Base-by-base conservation (phyloP, 768 basidiomycete species). In the Leccinum obscurum region DNA sequence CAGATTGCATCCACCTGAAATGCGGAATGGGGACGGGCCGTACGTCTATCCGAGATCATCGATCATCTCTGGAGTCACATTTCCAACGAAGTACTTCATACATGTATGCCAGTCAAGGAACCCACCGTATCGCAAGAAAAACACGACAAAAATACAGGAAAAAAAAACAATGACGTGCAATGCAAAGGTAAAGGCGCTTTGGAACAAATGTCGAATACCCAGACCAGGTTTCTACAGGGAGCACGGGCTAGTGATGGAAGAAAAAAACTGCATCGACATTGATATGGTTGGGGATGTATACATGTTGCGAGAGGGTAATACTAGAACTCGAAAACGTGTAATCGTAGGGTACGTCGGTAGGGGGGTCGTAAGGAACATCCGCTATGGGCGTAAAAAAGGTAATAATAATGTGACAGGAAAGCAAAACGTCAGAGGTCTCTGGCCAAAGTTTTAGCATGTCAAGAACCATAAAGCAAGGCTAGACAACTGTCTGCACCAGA, bases 371-470 rank as follows among this genome's bases (percentile, higher is more conserved):
- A 34, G 52, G 54, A 35, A 35, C 9, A 11, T 57, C 54, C 11
- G 20, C 44, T 28, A 35, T 32, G 17, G 49, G 34, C 34, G 51
- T 39, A 62, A 54, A 22, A 63, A 46, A 46, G 20, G 20, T 3
- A 46, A 46, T 46, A 46, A 46, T 46, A 44, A 46, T 63, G 55
- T 52, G 28, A 53, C 55, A 62, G 9, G 61, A 24, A 53, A 39
- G 13, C 44, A 41, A 6, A 56, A 41, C 39, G 14, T 35, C 22
- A 20, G 6, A 28, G 28, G 41, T 44, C 24, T 50, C 13, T 48
- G 37, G 13, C 13, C n/a, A 44, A 28, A 6, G 44, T 26, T 37
- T 57, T 41, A 24, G 22, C 39, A 17, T 24, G 15, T 9, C 20
- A 20, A 46, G 41, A 44, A 44, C 17, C n/a, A 41, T n/a, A 8